Base-by-base conservation (phyloP, 2,329 filamentous ascomycete genomes). In the Biscogniauxia sp. region DNA sequence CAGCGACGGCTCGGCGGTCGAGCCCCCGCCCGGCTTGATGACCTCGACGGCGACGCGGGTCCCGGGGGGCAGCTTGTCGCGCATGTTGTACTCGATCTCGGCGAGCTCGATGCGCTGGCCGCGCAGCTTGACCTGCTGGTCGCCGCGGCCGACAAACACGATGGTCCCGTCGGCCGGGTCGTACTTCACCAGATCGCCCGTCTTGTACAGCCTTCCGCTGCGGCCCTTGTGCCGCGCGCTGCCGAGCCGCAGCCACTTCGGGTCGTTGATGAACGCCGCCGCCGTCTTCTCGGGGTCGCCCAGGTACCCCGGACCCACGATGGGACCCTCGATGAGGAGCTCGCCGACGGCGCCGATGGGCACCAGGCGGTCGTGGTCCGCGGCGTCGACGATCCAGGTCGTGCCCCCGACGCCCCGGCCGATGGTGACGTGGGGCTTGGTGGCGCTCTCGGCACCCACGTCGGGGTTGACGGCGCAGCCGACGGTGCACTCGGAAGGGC, bases 101-200 rank as follows among this genome's bases (percentile, higher is more conserved):
- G 79, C 78, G 20, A 87, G 77, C 73, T 88, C 90, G 56, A 89
- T 82, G 58, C 88, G 78, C 64, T 85, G 88, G 25, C 90, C 90
- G 11, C 82, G 79, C 26, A 90, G 75, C 73, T 91, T 91, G 58
- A 89, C 83, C 71, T 88, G 87, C n/a, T 82, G 82, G 67, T 90
- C 88, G 65, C 86, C 88, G 54, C 88, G 80, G 17, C 87, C 86
- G 49, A 88, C 77, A 61, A 85, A 87, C 8, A 81, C 73, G 49
- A 88, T 79, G 6, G 78, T 78, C 1, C 81, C 80, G 55, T 87
- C 80, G 0, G 74, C 70, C 51, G 13, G 2, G 17, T 83, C 77
- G 58, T 86, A 85, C 25, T 76, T 77, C 0, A 83, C 85, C 0
- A 88, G 74, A 63, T 88, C 85, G 0, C 85, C 86, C 0, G 85